phyloP scores from a whole-genome alignment of 768 basidiomycete genomes.

The Xerocomus potaroensis region DNA sequence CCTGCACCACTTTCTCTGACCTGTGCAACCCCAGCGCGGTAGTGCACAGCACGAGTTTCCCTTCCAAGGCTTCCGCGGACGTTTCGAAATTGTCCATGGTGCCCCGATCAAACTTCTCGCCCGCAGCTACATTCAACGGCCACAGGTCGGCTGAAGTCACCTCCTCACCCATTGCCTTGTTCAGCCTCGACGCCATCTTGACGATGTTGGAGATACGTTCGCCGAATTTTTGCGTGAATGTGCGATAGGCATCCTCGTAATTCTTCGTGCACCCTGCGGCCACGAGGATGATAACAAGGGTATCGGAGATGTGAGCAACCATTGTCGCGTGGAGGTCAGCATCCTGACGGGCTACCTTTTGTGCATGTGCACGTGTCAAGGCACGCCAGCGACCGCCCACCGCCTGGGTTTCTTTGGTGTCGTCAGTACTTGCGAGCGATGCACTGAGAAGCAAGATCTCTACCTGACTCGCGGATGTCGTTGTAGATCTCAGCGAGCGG shows the following conservation, averaged over 20 bases:
- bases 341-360: slow-evolving; percentile 30
- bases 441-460: neutral
- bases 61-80: slow-evolving; percentile 5
- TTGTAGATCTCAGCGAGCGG: slow-evolving; percentile 33
- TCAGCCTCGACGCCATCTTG: slow-evolving; percentile 28
- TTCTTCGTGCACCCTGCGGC: slow-evolving; percentile 36
- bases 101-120: slow-evolving; percentile 35
- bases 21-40: slow-evolving; percentile 51
- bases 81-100: slow-evolving; percentile 47
- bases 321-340: slow-evolving; percentile 32
- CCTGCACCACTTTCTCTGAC: slow-evolving; percentile 34
- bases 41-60: slow-evolving; percentile 45
- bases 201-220: slow-evolving; percentile 34
- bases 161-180: slow-evolving; percentile 54
- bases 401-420: slow-evolving; percentile 42
- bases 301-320: slow-evolving; percentile 43
- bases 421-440: neutral
- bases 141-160: slow-evolving; percentile 56
- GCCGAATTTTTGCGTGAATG: slow-evolving; percentile 32
- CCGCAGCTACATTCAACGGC: slow-evolving; percentile 42
- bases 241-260: slow-evolving; percentile 30
- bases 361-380: slow-evolving; percentile 45
- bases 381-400: slow-evolving; percentile 56
- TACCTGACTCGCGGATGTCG: slow-evolving; percentile 42
- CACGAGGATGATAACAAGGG: slow-evolving; percentile 40